phyloP scores from a whole-genome alignment of 1,284 basidiomycete species.

The Serendipita sp. region DNA sequence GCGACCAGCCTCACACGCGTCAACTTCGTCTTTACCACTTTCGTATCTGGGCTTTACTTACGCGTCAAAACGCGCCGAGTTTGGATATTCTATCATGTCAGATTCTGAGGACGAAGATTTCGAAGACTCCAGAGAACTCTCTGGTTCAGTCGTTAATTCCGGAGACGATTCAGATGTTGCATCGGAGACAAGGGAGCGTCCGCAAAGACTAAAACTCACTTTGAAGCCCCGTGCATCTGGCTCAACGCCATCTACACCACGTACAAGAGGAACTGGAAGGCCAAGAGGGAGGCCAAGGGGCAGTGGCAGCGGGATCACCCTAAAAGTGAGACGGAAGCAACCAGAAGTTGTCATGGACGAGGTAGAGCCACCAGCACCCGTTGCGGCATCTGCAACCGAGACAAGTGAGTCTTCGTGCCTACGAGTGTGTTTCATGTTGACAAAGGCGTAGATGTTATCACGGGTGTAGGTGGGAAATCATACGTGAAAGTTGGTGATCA shows the following conservation, averaged over 20 bases:
- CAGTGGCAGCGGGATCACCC: neutral
- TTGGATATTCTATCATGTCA: neutral
- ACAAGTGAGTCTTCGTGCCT: neutral
- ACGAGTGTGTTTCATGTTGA: slow-evolving; percentile 10
- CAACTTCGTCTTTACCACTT: neutral
- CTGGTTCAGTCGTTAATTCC: neutral
- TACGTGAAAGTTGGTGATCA: slow-evolving; percentile 7
- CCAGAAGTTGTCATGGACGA: slow-evolving; percentile 4
- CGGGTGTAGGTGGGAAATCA: neutral
- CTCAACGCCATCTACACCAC: slow-evolving; percentile 2
- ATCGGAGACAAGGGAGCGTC: neutral
- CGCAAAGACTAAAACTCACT: neutral
- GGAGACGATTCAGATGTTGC: neutral
- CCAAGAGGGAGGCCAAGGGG: slow-evolving; percentile 2
- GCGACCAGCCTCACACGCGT: no score
- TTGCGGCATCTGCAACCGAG: neutral
- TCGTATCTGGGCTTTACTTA: neutral
- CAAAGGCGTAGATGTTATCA: neutral
- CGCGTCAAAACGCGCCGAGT: neutral
- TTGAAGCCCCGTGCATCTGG: slow-evolving; percentile 1
- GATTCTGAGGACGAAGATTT: slow-evolving; percentile 4
- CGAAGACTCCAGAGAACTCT: slow-evolving; percentile 3
- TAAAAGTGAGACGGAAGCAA: neutral
- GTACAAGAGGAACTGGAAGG: neutral
- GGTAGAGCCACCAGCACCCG: neutral